Conservation (phyloP, 2,329 filamentous ascomycete species). For the Verticillium longisporum region DNA sequence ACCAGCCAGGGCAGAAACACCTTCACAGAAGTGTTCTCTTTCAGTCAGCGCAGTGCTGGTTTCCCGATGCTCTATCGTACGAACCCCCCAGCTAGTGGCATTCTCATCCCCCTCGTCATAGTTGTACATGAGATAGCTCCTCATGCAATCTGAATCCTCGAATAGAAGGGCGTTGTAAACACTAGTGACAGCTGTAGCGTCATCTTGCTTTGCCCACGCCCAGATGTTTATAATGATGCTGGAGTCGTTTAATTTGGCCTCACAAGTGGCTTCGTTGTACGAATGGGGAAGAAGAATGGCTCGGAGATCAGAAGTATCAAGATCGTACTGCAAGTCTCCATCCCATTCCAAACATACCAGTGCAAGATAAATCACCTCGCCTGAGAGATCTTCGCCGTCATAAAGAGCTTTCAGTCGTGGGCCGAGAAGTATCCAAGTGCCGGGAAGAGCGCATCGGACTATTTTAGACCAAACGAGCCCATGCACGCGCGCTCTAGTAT, state of each 20-base stretch:
- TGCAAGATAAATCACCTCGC: slow-evolving; percentile 1
- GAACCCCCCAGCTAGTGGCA: not conserved
- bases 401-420: not conserved
- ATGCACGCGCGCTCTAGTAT: not conserved
- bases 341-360: slow-evolving; percentile 8
- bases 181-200: not conserved
- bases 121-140: not conserved
- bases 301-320: slow-evolving; percentile 2
- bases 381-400: not conserved
- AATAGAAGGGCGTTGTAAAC: not conserved
- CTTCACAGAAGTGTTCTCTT: not conserved
- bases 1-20: not conserved
- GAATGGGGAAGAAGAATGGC: slow-evolving; percentile 3
- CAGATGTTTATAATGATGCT: not conserved
- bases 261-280: slow-evolving; percentile 3
- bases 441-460: not conserved
- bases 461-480: not conserved
- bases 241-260: slow-evolving; percentile 5
- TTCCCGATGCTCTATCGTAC: not conserved
- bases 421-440: not conserved
- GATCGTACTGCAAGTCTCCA: slow-evolving; percentile 3
- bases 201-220: not conserved
- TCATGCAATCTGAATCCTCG: not conserved
- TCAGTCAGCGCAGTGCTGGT: not conserved
- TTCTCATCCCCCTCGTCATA: not conserved